Evolutionary conservation across 345 rosid genomes (phyloP).

Genomic region (Leavenworthia alabamica): DNA sequence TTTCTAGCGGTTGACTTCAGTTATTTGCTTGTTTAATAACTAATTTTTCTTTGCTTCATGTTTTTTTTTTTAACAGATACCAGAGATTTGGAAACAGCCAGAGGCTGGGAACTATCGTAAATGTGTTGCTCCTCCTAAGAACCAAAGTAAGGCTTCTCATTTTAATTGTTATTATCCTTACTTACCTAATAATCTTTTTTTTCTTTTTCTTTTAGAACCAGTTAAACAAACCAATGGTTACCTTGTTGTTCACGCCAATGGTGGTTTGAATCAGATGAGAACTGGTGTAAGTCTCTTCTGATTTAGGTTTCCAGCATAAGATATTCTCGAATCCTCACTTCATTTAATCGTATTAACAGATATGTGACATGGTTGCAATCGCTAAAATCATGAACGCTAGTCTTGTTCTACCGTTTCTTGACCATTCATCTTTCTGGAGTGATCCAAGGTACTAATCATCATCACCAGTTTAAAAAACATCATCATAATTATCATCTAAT

Average conservation of each 20-base stretch:
- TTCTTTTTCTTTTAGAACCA: conserved; percentile 11
- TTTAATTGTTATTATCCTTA: neutral
- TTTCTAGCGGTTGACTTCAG: conserved; percentile 25
- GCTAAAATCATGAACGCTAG: conserved; percentile 69
- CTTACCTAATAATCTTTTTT: too few relatives aligned
- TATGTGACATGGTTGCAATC: conserved; percentile 70
- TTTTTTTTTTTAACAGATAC: conserved; percentile 31
- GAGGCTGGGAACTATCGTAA: conserved; percentile 32
- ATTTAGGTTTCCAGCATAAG: neutral
- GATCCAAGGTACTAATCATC: conserved; percentile 62
- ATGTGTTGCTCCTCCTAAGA: conserved; percentile 40
- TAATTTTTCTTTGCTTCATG: neutral
- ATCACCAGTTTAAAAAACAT: neutral
- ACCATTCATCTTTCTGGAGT: conserved; percentile 67
- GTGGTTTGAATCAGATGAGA: conserved; percentile 90
- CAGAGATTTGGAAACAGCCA: conserved; percentile 53
- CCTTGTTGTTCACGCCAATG: conserved; percentile 64
- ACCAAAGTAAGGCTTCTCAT: conserved; percentile 34
- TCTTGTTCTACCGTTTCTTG: conserved; percentile 65
- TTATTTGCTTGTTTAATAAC: neutral
- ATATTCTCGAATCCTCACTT: neutral
- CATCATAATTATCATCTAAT: neutral
- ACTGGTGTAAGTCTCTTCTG: conserved; percentile 43
- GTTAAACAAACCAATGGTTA: conserved; percentile 43
- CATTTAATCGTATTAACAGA: conserved; percentile 28